phyloP scores from a whole-genome alignment of 371 early-diverging fungal species.

The Mucor velutinosus region DNA sequence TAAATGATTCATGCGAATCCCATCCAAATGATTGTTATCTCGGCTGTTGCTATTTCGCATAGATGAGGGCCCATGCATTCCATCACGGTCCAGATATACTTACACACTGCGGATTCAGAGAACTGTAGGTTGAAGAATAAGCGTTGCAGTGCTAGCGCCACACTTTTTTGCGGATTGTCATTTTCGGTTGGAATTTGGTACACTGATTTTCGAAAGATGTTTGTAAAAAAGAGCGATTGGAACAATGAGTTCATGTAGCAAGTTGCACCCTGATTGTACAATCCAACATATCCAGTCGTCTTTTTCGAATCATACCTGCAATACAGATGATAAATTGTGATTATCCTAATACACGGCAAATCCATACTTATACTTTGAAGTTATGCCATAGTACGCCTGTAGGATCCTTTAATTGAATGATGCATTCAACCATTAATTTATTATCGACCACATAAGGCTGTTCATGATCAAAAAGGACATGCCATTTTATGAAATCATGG shows the following conservation, averaged over 20 bases:
- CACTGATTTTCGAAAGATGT: constrained; percentile 87
- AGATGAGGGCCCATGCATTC: constrained; percentile 87
- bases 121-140: constrained; percentile 90
- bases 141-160: constrained; percentile 90
- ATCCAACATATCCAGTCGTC: constrained; percentile 92
- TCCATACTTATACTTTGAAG: constrained; percentile 71
- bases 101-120: constrained; percentile 68
- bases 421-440: constrained; percentile 63
- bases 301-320: constrained; percentile 82
- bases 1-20: constrained; percentile 89
- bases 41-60: constrained; percentile 67
- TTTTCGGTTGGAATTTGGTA: constrained; percentile 90
- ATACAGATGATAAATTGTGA: not conserved
- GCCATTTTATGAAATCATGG: constrained; percentile 9
- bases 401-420: constrained; percentile 81
- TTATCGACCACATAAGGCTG: constrained; percentile 66
- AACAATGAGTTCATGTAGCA: constrained; percentile 99
- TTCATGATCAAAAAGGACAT: constrained; percentile 32
- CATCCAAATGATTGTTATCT: constrained; percentile 74
- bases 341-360: not conserved
- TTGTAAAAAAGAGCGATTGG: constrained; percentile 96
- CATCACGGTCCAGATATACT: constrained; percentile 77
- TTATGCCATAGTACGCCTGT: constrained; percentile 95
- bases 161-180: constrained; percentile 82
- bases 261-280: constrained; percentile 98